Evolutionary conservation across 495 filamentous ascomycete genomes (phyloP), one percentile per base, ranked within the genome.

Genomic region (Sphaerosporella brunnea): DNA sequence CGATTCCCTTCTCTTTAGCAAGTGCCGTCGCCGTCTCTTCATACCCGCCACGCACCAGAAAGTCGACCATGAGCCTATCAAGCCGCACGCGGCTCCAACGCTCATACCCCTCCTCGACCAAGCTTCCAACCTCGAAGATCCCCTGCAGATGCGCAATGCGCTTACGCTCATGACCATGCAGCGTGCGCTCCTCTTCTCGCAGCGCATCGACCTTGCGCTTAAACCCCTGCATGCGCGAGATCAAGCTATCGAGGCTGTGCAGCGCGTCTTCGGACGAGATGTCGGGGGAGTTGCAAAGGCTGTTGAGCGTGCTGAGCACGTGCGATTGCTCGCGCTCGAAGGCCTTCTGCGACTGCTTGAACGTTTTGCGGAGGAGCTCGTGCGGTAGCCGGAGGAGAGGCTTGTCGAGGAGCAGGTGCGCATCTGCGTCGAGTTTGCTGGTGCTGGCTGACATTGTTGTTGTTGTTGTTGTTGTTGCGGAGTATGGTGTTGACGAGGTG

Each of bases 31-130:
- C 90, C 61, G 80, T 90, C 15, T 81, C 73, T 24, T 70, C 71
- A 60, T 88, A 92, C 19, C 88, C 88, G 46, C 77, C 77, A 21
- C 90, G 73, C 36, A 95, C 64, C 59, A 96, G 67, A 64, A 92
- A 93, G 62, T 97, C 90, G 32, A 92, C 82, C 38, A 97, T 61
- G 34, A 96, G 66, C 20, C 92, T 70, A 66, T 93, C 79, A 46
- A 96, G 68, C 25, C 90, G 72, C 9, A 73, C 69, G 30, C 80
- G 71, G 34, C 80, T 82, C 92, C 92, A 97, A 45, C 73, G 67
- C 54, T 95, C 92, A 64, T 96, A 97, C 53, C 84, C 85, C 47
- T 92, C 84, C 65, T 96, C 92, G 36, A 80, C 80, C 55, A 95
- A 65, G 50, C 75, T 86, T 35, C 80, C 75, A 51, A 96, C 82